Base-by-base conservation (phyloP, 495 filamentous ascomycete genomes). In the Amorphotheca resinae region DNA sequence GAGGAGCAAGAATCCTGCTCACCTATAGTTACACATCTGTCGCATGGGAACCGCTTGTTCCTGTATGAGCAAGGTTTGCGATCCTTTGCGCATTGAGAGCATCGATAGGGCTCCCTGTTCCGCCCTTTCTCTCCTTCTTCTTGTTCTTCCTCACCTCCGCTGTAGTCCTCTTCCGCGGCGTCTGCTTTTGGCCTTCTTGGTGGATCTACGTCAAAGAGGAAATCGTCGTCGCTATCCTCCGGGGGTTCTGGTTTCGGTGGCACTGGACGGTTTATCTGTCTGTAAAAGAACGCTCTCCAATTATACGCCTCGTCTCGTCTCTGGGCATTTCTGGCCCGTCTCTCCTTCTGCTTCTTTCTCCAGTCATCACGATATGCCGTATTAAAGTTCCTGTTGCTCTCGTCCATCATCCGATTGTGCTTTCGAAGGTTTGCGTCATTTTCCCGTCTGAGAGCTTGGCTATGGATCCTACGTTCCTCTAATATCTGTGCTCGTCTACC, bases 191-290 rank as follows among this genome's bases (percentile, higher is more conserved):
- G 25, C 25, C 5, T 28, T 28, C 5, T 5, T 5, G 25, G 25
- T n/a, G n/a, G n/a, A n/a, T n/a, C n/a, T n/a, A n/a, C n/a, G 25
- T 28, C 25, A 28, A 28, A 28, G 25, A 5, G 11, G 11, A 5
- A 28, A 28, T 28, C 25, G 16, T 42, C 40, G 22, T 20, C 40
- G 21, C 40, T 42, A 31, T 42, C 40, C 14, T 42, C 40, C 14
- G 18, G 23, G 6, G 40, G 40, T 31, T 31, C 28, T n/a, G 40
- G 40, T 12, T 25, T 42, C 9, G 40, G 40, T 18, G 25, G 25
- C 25, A 28, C 11, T 11, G 5, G 5, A 5, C 25, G 25, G 25
- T 28, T 5, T 11, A 28, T 42, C 28, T 42, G 23, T 32, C n/a
- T 11, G 16, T 15, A 32, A 22, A 9, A 4, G 3, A 4, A 3